Evolutionary conservation across 2,329 filamentous ascomycete genomes (phyloP), one percentile per base, ranked within the genome.

Genomic region (Apiospora phragmitis): DNA sequence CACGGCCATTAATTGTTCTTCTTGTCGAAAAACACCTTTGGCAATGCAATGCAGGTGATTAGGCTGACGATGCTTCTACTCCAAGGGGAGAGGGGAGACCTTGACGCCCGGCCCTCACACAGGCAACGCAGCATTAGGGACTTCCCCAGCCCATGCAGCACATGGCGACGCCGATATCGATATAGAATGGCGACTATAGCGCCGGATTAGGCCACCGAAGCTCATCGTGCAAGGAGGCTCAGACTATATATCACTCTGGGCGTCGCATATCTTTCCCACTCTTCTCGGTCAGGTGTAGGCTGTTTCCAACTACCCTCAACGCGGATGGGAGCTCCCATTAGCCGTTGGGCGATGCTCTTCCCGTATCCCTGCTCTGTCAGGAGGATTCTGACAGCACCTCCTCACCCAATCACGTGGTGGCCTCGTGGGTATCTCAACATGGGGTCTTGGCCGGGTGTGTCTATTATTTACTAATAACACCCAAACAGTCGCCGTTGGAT

Each of bases 221-320:
- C 55, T 65, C 70, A 24, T 49, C 69, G 24, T 72, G 72, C 35
- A 72, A 42, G 21, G 72, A 73, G 67, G 72, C 73, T 6, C 69
- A 73, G 49, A 18, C 29, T 32, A 18, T 21, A 21, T 32, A 21
- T 8, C 29, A 12, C 29, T 12, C 55, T 62, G 32, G 29, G 55
- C 32, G 38, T 62, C 32, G 55, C 55, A 7, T 21, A 62, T 62
- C 29, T 62, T 62, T 38, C 32, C 55, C 55, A 62, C 32, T 62
- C 32, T 11, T 9, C 18, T n/a, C 55, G 32, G 43, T n/a, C n/a
- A 9, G 55, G 51, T 35, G 55, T 38, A 32, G 55, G 32, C 55
- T 38, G 18, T 38, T 24, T 7, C 43, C 67, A 51, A 47, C 0
- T 12, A 43, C 41, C 26, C 26, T 59, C 26, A 21, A 59, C 26